These are phyloP conservation scores for Trichophyton rubrum DNA, from an alignment of 2,329 filamentous ascomycete species.

Conservation along the genomic window DNA sequence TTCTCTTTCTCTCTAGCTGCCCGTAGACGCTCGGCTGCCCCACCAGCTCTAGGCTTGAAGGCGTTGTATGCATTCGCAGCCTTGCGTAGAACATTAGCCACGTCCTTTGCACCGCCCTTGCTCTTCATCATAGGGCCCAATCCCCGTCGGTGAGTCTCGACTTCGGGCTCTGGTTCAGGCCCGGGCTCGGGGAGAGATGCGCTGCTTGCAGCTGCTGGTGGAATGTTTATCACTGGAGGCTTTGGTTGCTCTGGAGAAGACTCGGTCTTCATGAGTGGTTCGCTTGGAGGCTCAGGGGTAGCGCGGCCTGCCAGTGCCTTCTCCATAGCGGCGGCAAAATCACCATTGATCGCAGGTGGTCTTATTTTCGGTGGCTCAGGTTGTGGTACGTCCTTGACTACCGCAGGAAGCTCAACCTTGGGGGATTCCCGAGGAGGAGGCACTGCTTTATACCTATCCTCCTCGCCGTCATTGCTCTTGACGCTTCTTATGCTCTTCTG, in stretches of 20 bases:
- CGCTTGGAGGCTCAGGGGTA: background rate
- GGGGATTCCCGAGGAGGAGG: background rate
- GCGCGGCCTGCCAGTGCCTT: background rate
- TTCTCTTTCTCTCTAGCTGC: slow-evolving; percentile 43
- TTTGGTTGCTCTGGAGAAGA: background rate
- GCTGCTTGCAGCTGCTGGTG: background rate
- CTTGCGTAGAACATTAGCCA: slow-evolving; percentile 66
- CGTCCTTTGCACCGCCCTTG: slow-evolving; percentile 54
- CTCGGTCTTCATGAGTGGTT: background rate
- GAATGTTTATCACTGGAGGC: background rate
- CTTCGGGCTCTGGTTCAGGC: slow-evolving; percentile 18
- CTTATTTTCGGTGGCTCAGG: slow-evolving; percentile 5
- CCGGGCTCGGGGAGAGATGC: background rate
- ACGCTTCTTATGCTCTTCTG: background rate
- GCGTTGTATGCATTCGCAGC: slow-evolving; percentile 58
- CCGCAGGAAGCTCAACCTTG: background rate
- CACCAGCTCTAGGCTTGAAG: slow-evolving; percentile 81
- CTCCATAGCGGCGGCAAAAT: background rate
- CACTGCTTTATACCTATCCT: background rate
- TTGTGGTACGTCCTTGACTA: background rate
- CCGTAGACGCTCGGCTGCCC: slow-evolving; percentile 67
- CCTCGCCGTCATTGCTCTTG: background rate
- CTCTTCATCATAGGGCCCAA: slow-evolving; percentile 84
- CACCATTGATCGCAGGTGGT: background rate
- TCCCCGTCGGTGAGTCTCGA: slow-evolving; percentile 54